These are phyloP conservation scores for Tylopilus felleus DNA, from an alignment of 768 basidiomycete species.

Conservation along the genomic window DNA sequence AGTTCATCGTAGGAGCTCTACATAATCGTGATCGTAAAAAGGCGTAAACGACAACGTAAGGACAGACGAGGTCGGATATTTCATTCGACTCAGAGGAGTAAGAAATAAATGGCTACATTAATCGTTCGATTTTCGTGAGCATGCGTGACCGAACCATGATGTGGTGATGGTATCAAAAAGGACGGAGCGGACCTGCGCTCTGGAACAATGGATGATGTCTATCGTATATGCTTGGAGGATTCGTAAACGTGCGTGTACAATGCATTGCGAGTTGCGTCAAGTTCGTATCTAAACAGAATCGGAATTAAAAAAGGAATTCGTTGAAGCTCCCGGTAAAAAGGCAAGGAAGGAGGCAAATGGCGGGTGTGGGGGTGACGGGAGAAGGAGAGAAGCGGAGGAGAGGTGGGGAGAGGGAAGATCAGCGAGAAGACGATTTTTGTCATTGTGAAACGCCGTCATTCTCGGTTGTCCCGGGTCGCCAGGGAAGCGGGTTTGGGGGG, in stretches of 20 bases:
- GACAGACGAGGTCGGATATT: conserved; percentile 18
- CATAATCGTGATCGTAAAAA: conserved; percentile 1
- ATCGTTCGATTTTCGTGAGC: conserved; percentile 15
- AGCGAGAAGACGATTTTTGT: conserved; percentile 2
- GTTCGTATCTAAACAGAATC: conserved; percentile 20
- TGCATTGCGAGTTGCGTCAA: conserved; percentile 27
- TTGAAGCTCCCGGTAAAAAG: conserved; percentile 2
- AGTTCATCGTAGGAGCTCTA: not conserved
- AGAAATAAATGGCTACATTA: conserved; percentile 11
- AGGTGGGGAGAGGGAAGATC: conserved; percentile 11
- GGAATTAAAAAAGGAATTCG: not conserved
- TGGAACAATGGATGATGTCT: conserved; percentile 19
- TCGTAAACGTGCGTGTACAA: conserved; percentile 27
- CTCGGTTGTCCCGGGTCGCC: not conserved
- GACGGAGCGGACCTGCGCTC: conserved; percentile 11
- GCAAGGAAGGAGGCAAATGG: conserved; percentile 7
- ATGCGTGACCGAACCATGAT: conserved; percentile 14
- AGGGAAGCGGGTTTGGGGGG: not conserved
- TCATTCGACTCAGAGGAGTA: conserved; percentile 1
- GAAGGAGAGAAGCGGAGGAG: conserved; percentile 11
- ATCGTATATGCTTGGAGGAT: conserved; percentile 18
- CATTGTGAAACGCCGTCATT: conserved; percentile 5
- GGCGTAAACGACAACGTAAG: conserved; percentile 11
- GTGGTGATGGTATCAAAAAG: conserved; percentile 1
- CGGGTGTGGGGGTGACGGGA: conserved; percentile 6